Evolutionary conservation across 2,329 filamentous ascomycete genomes (phyloP).

Genomic region (Monosporascus sp.): DNA sequence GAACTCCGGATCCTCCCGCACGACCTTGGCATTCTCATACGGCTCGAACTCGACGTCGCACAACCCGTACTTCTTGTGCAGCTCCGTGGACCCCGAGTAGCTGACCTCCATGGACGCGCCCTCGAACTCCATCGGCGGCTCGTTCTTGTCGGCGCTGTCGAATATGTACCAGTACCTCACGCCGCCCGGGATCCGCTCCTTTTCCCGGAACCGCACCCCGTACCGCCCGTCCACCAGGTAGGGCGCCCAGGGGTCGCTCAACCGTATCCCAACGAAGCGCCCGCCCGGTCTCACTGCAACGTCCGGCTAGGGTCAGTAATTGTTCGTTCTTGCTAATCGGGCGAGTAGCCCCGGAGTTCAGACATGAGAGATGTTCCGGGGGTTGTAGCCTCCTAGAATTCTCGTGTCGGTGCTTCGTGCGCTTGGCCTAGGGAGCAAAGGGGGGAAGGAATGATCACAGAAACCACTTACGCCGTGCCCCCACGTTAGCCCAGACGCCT

Average conservation of each 20-base stretch:
- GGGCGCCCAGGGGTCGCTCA: slow-evolving; percentile 8
- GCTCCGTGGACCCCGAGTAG: slow-evolving; percentile 17
- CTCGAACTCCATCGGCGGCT: slow-evolving; percentile 13
- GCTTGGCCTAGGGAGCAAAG: no score
- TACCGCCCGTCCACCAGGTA: slow-evolving; percentile 8
- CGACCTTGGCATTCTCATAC: slow-evolving; percentile 13
- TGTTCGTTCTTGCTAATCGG: no score
- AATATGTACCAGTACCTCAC: slow-evolving; percentile 13
- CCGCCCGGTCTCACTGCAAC: slow-evolving; percentile 23
- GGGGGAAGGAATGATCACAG: no score
- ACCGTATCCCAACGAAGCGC: slow-evolving; percentile 21
- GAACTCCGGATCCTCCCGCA: slow-evolving; percentile 16
- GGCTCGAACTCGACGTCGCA: slow-evolving; percentile 15
- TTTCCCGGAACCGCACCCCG: slow-evolving; percentile 10
- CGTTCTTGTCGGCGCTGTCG: background rate
- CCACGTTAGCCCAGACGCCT: slow-evolving; percentile 17
- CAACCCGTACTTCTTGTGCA: slow-evolving; percentile 18
- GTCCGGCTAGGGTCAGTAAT: slow-evolving; percentile 9
- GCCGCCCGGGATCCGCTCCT: slow-evolving; percentile 15
- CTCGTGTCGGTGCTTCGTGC: no score
- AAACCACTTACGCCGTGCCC: no score
- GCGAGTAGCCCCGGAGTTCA: no score
- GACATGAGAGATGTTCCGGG: no score
- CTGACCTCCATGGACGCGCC: slow-evolving; percentile 16
- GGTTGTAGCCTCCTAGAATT: no score